Conservation (phyloP, 257 asterid genomes). For the Solanum bulbocastanum region DNA sequence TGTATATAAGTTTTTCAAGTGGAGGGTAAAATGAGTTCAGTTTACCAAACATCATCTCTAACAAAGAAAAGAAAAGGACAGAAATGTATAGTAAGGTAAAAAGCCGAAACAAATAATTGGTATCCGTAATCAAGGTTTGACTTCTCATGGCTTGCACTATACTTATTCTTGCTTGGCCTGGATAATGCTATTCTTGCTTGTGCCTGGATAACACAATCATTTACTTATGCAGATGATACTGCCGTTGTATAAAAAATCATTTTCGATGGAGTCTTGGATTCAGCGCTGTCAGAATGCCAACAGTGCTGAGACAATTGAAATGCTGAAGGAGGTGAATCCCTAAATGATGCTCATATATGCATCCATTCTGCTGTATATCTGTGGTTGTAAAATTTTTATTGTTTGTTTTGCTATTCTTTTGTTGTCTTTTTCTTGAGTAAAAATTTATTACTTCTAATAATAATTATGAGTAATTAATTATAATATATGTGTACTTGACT, state of each 20-base stretch:
- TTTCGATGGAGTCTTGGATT: slow-evolving; percentile 57
- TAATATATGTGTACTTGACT: neutral
- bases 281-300: slow-evolving; percentile 60
- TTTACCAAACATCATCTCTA: neutral
- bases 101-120: neutral
- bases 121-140: neutral
- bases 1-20: neutral
- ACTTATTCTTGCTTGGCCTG: neutral
- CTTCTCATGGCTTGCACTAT: neutral
- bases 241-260: slow-evolving; percentile 40
- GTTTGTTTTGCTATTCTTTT: neutral
- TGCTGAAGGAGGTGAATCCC: slow-evolving; percentile 70
- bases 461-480: neutral
- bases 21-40: neutral
- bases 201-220: slow-evolving; percentile 7
- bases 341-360: neutral
- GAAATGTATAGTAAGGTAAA: neutral
- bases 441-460: neutral
- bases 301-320: slow-evolving; percentile 73
- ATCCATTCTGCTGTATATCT: neutral
- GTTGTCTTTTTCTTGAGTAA: neutral
- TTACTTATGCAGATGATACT: slow-evolving; percentile 62
- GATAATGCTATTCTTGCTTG: neutral
- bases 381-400: neutral
- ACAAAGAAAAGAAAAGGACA: neutral